Evolutionary conservation across 768 basidiomycete genomes (phyloP), one percentile per base, ranked within the genome.

Genomic region (Cystobasidiopsis lactophilus): DNA sequence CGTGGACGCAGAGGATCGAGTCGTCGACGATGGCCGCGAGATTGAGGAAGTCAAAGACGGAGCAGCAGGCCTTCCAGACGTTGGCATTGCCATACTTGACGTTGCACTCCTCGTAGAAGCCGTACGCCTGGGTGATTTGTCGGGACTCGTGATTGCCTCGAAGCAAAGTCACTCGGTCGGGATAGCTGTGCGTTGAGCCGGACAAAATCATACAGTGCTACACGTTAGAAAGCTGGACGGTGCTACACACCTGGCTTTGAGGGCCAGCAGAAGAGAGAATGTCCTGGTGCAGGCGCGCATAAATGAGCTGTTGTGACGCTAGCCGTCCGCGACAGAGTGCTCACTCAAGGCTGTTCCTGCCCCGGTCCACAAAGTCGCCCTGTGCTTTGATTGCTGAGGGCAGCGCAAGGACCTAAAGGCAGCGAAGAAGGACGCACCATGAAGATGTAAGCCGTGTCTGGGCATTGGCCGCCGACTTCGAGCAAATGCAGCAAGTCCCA

Each of bases 81-180:
- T 80, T 77, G 4, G 91, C 78, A 56, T 79, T 85, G 37, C 91
- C 91, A 66, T 95, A 96, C 66, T 95, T 96, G 67, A 86, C 85
- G 67, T 93, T 88, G 62, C 91, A 95, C 68, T 96, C 91, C 64
- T 93, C 89, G 64, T 93, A 95, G 66, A 93, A 95, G n/a, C 89
- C 91, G 55, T 95, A 95, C 2, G 88, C 91, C 62, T 96, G 91
- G 3, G 91, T 96, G 60, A 96, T 96, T 66, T 96, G 91, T 57
- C 91, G 71, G 61, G 84, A 88, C 66, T 95, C 91, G 65, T 96
- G 91, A 67, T 96, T 96, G 37, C 91, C 89, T 30, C 91, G 75
- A 14, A 96, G 73, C 2, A 95, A 70, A 2, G 85, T 89, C 52
- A 96, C 82, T 61, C 77, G 77, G 67, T 93, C 85, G 16, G 91